A percentile compares a stretch with the other conserved stretches of the same genome.
These are phyloP conservation scores for Plasmodium gaboni DNA, from an alignment of 169 alveolate genomes.

Conservation along the genomic window DNA sequence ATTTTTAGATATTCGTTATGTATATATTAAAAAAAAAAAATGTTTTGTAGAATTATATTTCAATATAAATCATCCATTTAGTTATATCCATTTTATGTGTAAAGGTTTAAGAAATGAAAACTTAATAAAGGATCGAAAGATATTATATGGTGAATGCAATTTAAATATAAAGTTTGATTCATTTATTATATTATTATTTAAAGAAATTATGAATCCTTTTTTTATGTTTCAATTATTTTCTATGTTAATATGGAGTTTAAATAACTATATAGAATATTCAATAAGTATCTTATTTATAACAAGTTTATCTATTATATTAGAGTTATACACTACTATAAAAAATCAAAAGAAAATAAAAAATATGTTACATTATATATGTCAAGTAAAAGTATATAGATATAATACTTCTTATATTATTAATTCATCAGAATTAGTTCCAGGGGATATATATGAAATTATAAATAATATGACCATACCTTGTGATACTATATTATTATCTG, in stretches of 20 bases:
- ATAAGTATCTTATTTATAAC: not conserved
- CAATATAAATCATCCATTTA: not conserved
- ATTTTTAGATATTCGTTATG: constrained; percentile 3
- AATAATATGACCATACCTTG: constrained; percentile 86
- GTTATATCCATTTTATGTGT: not conserved
- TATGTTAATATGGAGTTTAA: not conserved
- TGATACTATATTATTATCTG: constrained; percentile 87
- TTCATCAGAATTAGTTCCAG: constrained; percentile 28
- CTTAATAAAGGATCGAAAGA: not conserved
- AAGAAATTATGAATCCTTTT: not conserved
- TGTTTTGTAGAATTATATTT: not conserved
- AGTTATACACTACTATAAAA: not conserved
- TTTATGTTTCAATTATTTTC: constrained; percentile 2
- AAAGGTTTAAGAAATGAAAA: not conserved
- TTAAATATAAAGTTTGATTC: not conserved
- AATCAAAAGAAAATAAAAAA: not conserved
- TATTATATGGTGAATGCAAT: constrained; percentile 6
- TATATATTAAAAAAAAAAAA: not conserved
- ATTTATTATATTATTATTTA: not conserved
- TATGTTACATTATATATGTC: not conserved
- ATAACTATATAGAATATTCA: not conserved
- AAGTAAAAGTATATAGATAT: not conserved
- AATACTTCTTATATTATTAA: not conserved
- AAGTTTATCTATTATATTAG: not conserved
- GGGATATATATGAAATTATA: constrained; percentile 82